A percentile compares a stretch with the other conserved stretches of the same genome.
phyloP scores from a whole-genome alignment of 805 yeast species.

The Cyberlindnera euphorbiiphila region DNA sequence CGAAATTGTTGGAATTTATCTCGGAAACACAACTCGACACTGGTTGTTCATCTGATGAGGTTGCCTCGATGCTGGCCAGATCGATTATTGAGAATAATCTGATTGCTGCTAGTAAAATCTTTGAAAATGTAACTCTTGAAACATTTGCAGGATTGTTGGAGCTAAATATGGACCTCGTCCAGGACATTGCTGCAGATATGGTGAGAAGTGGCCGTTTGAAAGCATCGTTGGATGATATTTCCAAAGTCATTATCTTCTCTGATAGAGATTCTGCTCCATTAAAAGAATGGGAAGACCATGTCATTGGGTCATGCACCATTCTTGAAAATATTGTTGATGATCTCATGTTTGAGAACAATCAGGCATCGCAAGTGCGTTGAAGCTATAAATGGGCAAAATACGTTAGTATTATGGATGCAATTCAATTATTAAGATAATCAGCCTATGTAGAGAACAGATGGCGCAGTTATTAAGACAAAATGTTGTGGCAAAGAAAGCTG shows the following conservation, averaged over 20 bases:
- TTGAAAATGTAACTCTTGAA: conserved; percentile 14
- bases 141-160: conserved; percentile 15
- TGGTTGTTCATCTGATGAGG: conserved; percentile 5
- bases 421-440: no score
- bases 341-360: conserved; percentile 5
- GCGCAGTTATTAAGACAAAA: no score
- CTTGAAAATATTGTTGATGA: conserved; percentile 23
- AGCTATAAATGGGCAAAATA: background rate
- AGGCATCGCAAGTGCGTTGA: background rate
- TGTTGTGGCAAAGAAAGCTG: no score
- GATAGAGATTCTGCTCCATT: conserved; percentile 1
- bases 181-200: conserved; percentile 16
- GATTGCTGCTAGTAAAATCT: conserved; percentile 13
- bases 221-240: conserved; percentile 26
- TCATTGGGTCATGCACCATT: conserved; percentile 19
- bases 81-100: conserved; percentile 22
- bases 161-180: conserved; percentile 8
- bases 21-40: conserved; percentile 1
- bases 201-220: conserved; percentile 16
- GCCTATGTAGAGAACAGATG: no score
- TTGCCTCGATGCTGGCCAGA: conserved; percentile 5
- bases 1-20: conserved; percentile 1
- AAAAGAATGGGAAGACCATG: conserved; percentile 25
- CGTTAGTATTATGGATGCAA: background rate
- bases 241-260: conserved; percentile 17